Evolutionary conservation across 164 flowering plant species (phyloP).

Genomic region (Chloranthus sessilifolius): DNA sequence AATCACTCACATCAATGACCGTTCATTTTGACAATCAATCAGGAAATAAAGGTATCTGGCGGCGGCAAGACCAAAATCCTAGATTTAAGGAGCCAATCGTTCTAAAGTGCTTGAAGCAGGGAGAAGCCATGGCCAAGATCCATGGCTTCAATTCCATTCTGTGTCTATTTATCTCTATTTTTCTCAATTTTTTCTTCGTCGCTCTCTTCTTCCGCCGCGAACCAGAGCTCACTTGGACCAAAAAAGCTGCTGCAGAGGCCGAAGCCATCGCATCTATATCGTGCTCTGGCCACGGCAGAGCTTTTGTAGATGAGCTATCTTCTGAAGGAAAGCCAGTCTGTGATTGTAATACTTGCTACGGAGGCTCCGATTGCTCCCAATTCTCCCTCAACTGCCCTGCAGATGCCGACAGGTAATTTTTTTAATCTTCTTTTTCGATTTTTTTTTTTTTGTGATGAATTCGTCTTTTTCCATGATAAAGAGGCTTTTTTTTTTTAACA

Average conservation of each 20-base stretch:
- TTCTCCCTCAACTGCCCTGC: slow-evolving; percentile 2
- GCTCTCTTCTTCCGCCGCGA: neutral
- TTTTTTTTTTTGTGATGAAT: neutral
- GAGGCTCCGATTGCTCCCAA: slow-evolving; percentile 6
- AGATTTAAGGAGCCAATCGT: too few relatives aligned
- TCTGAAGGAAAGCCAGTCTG: neutral
- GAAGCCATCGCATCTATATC: slow-evolving; percentile 2
- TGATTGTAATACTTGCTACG: slow-evolving; percentile 5
- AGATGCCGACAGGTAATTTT: slow-evolving; percentile 2
- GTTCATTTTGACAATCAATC: too few relatives aligned
- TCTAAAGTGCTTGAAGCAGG: too few relatives aligned
- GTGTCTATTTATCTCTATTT: neutral
- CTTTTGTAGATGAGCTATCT: slow-evolving; percentile 1
- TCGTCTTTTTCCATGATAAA: neutral
- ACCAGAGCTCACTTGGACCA: slow-evolving; percentile 4
- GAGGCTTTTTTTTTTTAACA: neutral
- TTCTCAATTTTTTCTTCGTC: slow-evolving; percentile 2
- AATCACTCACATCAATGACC: too few relatives aligned
- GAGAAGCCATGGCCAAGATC: too few relatives aligned
- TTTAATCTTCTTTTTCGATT: neutral
- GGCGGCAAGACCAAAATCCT: too few relatives aligned
- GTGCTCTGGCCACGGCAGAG: slow-evolving; percentile 9
- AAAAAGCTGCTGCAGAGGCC: slow-evolving; percentile 3
- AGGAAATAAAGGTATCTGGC: too few relatives aligned
- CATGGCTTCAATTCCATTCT: neutral